phyloP scores from a whole-genome alignment of 768 basidiomycete genomes.

The Chalciporus piperatus region DNA sequence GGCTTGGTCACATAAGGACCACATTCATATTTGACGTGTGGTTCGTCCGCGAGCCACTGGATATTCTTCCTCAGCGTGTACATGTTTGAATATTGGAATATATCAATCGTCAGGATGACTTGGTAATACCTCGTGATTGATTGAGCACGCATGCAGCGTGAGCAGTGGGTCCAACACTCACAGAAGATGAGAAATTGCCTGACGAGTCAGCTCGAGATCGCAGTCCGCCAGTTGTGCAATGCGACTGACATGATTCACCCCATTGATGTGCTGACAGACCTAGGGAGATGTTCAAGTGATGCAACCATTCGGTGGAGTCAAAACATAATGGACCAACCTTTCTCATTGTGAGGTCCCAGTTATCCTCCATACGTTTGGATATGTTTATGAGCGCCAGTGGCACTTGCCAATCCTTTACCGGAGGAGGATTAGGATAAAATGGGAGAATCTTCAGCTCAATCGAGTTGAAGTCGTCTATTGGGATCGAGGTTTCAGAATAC shows the following conservation, averaged over 20 bases:
- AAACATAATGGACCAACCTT: conserved; percentile 51
- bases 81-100: conserved; percentile 98
- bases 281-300: conserved; percentile 3
- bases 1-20: conserved; percentile 86
- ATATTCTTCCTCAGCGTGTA: conserved; percentile 88
- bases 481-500: conserved; percentile 93
- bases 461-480: conserved; percentile 88
- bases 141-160: conserved; percentile 4
- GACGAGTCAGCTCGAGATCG: conserved; percentile 75
- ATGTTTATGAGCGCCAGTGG: conserved; percentile 88
- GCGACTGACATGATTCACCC: conserved; percentile 84
- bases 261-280: conserved; percentile 83
- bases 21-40: conserved; percentile 85
- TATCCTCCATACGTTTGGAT: conserved; percentile 74
- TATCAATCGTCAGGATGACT: conserved; percentile 94
- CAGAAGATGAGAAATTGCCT: conserved; percentile 91
- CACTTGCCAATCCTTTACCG: conserved; percentile 93
- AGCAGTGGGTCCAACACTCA: conserved; percentile 37
- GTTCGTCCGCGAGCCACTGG: conserved; percentile 82
- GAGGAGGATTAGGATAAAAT: conserved; percentile 91
- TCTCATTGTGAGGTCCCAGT: conserved; percentile 94
- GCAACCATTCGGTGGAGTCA: not conserved
- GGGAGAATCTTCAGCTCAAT: conserved; percentile 96
- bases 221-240: conserved; percentile 93
- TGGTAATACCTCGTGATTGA: conserved; percentile 77